Conservation (phyloP, 2,329 filamentous ascomycete species). For the Fusarium floridanum region DNA sequence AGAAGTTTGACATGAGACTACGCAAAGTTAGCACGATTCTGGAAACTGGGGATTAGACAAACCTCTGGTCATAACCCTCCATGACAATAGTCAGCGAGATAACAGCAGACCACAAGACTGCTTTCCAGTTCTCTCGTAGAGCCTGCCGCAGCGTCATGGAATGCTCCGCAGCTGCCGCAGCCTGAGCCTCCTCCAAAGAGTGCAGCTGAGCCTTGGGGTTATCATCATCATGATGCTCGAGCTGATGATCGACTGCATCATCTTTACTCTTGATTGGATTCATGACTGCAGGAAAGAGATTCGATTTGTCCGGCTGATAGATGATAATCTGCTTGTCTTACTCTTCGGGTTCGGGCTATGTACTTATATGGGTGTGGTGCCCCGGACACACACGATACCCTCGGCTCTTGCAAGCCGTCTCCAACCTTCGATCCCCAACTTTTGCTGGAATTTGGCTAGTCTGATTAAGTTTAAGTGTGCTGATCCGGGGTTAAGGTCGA, state of each 20-base stretch:
- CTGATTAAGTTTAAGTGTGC: neutral
- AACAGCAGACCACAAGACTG: constrained; percentile 40
- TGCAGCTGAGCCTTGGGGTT: constrained; percentile 9
- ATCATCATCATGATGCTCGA: constrained; percentile 8
- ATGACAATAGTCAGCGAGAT: constrained; percentile 43
- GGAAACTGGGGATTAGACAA: neutral
- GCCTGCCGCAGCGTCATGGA: constrained; percentile 23
- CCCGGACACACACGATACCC: neutral
- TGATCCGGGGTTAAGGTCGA: neutral
- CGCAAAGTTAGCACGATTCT: neutral
- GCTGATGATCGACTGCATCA: neutral
- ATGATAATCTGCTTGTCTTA: neutral
- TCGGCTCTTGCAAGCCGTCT: neutral
- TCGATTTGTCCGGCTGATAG: neutral
- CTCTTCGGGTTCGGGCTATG: neutral
- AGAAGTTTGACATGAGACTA: constrained; percentile 39
- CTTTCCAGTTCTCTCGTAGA: constrained; percentile 31
- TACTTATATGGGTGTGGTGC: neutral
- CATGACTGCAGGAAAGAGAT: neutral
- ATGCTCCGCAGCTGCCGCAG: constrained; percentile 27
- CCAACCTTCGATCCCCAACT: neutral
- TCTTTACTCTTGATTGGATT: neutral
- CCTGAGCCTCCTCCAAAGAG: constrained; percentile 11
- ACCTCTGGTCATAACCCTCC: constrained; percentile 42
- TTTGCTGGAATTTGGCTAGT: neutral